phyloP scores from a whole-genome alignment of 2,329 filamentous ascomycete species.

The Waltergamsia citrina region DNA sequence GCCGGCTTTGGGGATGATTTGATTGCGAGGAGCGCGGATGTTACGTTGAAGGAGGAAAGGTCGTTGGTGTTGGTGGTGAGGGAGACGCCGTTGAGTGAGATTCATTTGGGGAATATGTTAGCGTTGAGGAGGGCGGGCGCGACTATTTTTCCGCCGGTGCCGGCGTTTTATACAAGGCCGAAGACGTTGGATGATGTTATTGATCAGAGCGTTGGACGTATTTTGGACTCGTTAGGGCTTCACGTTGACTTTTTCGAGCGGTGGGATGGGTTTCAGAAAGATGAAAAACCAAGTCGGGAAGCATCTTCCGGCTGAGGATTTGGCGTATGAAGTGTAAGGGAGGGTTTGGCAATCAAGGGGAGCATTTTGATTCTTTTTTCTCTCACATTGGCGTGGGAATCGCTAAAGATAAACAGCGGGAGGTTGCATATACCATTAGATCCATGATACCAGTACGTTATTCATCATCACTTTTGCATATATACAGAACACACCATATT shows the following conservation, averaged over 20 bases:
- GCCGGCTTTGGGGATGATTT: conserved; percentile 32
- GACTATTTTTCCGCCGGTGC: conserved; percentile 32
- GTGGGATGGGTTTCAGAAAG: conserved; percentile 18
- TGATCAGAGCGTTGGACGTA: conserved; percentile 32
- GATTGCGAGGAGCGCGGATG: conserved; percentile 33
- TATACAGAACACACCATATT: too few species aligned
- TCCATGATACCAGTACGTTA: too few species aligned
- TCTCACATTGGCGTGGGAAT: too few species aligned
- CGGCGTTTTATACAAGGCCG: conserved; percentile 31
- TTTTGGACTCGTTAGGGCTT: conserved; percentile 32
- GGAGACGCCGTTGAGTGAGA: conserved; percentile 36
- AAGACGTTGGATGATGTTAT: conserved; percentile 27
- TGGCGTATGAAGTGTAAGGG: not conserved
- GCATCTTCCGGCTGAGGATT: not conserved
- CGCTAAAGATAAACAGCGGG: too few species aligned
- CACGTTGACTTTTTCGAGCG: conserved; percentile 26
- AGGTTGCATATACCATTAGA: too few species aligned
- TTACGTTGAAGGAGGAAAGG: conserved; percentile 33
- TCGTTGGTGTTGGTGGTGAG: conserved; percentile 27
- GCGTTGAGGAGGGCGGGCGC: conserved; percentile 23
- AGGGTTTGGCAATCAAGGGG: not conserved
- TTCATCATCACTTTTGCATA: too few species aligned
- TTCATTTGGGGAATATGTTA: conserved; percentile 36
- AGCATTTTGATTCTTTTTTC: too few species aligned
- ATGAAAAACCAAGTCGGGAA: conserved; percentile 1